A percentile compares a stretch with the other conserved stretches of the same genome.
These are phyloP conservation scores for Adansonia gregorii DNA, from an alignment of 441 rosid genomes.

Conservation along the genomic window DNA sequence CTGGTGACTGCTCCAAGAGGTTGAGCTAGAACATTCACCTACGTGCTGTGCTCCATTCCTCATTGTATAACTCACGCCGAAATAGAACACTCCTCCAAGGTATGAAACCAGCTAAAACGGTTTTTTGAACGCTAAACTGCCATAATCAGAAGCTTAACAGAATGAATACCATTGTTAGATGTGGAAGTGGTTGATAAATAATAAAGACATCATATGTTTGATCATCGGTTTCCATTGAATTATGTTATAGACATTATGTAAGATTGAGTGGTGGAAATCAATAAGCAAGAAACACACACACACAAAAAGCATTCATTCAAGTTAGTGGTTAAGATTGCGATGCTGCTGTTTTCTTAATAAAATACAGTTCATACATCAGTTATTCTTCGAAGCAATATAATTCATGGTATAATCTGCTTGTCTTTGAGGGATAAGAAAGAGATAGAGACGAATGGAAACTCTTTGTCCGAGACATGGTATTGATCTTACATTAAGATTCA, in stretches of 20 bases:
- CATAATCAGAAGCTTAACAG: neutral
- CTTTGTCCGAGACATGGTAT: neutral
- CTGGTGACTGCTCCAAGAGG: conserved; percentile 74
- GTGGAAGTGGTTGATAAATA: neutral
- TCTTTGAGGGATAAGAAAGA: neutral
- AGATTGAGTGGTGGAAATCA: neutral
- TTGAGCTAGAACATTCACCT: conserved; percentile 78
- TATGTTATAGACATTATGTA: neutral
- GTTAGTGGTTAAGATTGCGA: neutral
- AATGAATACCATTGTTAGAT: conserved; percentile 20
- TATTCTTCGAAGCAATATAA: neutral
- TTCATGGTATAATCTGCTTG: neutral
- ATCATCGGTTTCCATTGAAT: conserved; percentile 2
- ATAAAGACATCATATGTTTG: neutral
- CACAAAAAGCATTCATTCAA: neutral
- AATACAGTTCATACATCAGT: neutral
- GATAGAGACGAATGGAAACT: neutral
- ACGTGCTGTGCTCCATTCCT: conserved; percentile 46
- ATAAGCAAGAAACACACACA: neutral
- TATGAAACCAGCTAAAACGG: conserved; percentile 2
- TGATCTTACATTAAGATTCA: conserved; percentile 9
- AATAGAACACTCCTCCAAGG: neutral
- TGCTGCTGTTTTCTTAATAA: neutral
- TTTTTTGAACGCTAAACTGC: conserved; percentile 10
- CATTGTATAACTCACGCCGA: conserved; percentile 27